These are phyloP conservation scores for Colletotrichum chrysophilum DNA, from an alignment of 2,329 filamentous ascomycete species.

Conservation along the genomic window DNA sequence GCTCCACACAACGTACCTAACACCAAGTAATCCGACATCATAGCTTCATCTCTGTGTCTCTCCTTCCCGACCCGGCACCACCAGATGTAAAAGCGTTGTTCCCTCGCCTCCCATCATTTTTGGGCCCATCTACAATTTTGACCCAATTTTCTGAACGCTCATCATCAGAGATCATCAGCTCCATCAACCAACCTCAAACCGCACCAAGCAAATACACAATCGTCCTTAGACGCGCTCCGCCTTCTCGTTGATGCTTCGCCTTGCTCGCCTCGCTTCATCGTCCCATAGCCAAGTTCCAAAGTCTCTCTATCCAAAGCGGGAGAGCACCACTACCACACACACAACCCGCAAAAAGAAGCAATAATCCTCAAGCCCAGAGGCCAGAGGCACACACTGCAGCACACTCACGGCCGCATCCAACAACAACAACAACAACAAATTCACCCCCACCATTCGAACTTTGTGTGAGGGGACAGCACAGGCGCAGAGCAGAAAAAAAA, in stretches of 20 bases:
- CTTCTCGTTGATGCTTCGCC: constrained; percentile 8
- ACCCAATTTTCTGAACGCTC: constrained; percentile 21
- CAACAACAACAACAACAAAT: background rate
- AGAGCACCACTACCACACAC: too few species aligned
- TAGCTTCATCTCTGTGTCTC: constrained; percentile 24
- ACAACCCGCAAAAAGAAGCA: background rate
- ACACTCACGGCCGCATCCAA: background rate
- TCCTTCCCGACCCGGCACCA: constrained; percentile 20
- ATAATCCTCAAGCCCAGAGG: background rate
- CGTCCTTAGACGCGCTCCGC: constrained; percentile 12
- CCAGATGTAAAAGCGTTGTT: constrained; percentile 25
- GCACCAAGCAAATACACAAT: background rate
- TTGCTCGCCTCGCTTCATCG: background rate
- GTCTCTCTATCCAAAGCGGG: too few species aligned
- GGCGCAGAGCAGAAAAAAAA: background rate
- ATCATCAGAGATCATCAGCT: constrained; percentile 22
- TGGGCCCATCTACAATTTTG: constrained; percentile 2
- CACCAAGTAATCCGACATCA: constrained; percentile 24
- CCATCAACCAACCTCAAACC: constrained; percentile 20
- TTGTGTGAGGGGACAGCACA: background rate
- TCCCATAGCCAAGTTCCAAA: background rate
- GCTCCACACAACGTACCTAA: constrained; percentile 21
- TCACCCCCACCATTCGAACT: background rate
- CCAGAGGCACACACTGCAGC: too few species aligned
- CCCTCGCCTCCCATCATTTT: constrained; percentile 22